Evolutionary conservation across 192 early-diverging fungal genomes (phyloP), one percentile per base, ranked within the genome.

Genomic region (Linnemannia schmuckeri): DNA sequence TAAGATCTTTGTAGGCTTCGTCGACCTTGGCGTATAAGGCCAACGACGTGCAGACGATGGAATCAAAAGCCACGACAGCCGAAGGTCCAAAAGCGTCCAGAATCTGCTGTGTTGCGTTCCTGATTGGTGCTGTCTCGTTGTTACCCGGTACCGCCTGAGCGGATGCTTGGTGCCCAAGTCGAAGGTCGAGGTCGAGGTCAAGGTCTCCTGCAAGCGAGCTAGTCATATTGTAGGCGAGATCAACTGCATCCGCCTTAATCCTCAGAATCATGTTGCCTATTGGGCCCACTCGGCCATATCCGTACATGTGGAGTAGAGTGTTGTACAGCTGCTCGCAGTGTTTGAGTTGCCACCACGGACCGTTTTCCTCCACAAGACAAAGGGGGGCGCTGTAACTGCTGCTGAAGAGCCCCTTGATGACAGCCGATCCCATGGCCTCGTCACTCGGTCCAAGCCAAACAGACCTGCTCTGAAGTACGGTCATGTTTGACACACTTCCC

Each of bases 331-430:
- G 61, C 0, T 72, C 75, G 30, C 85, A 87, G 27, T 87, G 76
- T 15, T 13, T 0, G 12, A 17, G 4, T 57, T 87, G 85, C 85
- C 85, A 87, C 79, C 79, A 87, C 2, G 85, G 85, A 7, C 85
- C 85, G 57, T 78, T 75, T 15, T 81, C 79, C 52, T 87, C 85
- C 18, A 87, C 47, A 9, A 87, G 72, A 68, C 85, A 87, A 3
- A 87, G 49, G 3, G 85, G 85, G 17, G 78, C 72, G 3, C 42
- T 37, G 52, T 71, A 87, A 20, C 85, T 80, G 15, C 61, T 78
- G 35, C 75, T 74, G 40, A 87, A 33, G 30, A 87, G 78, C 66
- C 81, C 79, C 35, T 76, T 66, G 0, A 80, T 54, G 70, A 87
- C 74, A 10, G 20, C 27, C 24, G 61, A 55, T 49, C 85, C 85